Percentiles rank a stretch among this genome's conserved stretches.
Evolutionary conservation across 176 grass and related monocot species (phyloP).

Genomic region (Melocanna baccifera): DNA sequence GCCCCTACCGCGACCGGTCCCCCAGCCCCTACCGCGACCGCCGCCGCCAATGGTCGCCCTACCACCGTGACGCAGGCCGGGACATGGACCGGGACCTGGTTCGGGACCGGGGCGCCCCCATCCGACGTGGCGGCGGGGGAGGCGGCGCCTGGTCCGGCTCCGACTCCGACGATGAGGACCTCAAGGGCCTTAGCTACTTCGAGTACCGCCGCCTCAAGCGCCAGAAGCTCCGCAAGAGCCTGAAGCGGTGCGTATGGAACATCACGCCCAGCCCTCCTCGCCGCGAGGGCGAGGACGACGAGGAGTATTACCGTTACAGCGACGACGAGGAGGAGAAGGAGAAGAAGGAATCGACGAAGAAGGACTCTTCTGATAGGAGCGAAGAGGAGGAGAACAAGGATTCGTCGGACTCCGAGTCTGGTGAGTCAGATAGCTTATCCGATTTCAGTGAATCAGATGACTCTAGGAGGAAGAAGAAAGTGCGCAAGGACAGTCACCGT

Average conservation of each 20-base stretch:
- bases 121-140: not conserved
- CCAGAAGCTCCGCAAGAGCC: conserved; percentile 65
- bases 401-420: conserved; percentile 36
- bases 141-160: conserved; percentile 27
- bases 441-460: conserved; percentile 46
- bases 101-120: not conserved
- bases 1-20: conserved; percentile 27
- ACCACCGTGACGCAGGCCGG: conserved; percentile 35
- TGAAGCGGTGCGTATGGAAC: conserved; percentile 79
- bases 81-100: conserved; percentile 26
- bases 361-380: conserved; percentile 28
- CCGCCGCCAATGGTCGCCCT: conserved; percentile 46
- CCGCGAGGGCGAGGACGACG: conserved; percentile 31
- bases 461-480: conserved; percentile 45
- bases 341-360: conserved; percentile 32
- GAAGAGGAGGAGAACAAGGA: conserved; percentile 41
- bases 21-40: conserved; percentile 38
- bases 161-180: conserved; percentile 51
- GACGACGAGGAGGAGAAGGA: conserved; percentile 34
- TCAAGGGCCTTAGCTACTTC: conserved; percentile 80
- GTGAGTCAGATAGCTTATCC: conserved; percentile 50
- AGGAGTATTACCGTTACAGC: conserved; percentile 33
- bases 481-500: conserved; percentile 37
- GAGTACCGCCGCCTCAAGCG: conserved; percentile 83
- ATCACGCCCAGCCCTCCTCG: conserved; percentile 63